Conservation (phyloP, 495 filamentous ascomycete genomes). For the Aspergillus conjunctus region DNA sequence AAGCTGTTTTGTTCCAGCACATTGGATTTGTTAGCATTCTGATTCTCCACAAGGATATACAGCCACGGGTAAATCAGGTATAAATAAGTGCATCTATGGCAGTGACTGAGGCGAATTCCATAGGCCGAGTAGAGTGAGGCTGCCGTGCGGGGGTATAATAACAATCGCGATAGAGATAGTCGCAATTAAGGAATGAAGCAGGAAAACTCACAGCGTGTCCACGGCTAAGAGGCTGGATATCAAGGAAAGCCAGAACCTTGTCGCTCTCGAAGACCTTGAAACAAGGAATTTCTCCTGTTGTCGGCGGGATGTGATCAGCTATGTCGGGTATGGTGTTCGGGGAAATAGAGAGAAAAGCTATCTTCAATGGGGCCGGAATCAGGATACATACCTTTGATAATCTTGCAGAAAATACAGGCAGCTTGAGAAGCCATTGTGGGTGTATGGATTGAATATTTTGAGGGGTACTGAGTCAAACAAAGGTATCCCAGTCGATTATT, state of each 20-base stretch:
- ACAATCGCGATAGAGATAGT: background rate
- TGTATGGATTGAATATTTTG: background rate
- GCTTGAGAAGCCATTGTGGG: conserved; percentile 46
- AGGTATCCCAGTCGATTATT: background rate
- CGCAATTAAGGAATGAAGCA: background rate
- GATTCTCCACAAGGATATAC: background rate
- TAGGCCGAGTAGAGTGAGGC: too few species aligned
- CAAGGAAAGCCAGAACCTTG: conserved; percentile 93
- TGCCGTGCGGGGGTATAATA: conserved; percentile 26
- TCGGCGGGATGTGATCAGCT: background rate
- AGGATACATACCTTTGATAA: conserved; percentile 78
- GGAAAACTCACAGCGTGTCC: conserved; percentile 71
- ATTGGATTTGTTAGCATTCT: conserved; percentile 18
- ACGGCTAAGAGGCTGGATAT: conserved; percentile 83
- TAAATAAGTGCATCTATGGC: background rate
- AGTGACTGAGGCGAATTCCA: background rate
- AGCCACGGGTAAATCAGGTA: too few species aligned
- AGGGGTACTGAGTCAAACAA: background rate
- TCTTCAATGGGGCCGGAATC: background rate
- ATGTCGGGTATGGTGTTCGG: background rate
- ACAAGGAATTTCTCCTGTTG: conserved; percentile 84
- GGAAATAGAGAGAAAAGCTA: background rate
- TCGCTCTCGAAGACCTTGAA: conserved; percentile 94
- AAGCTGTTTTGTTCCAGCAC: conserved; percentile 59
- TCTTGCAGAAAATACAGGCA: conserved; percentile 96